phyloP scores from a whole-genome alignment of 352 stramenopile genomes.

The Phytopythium montanum region DNA sequence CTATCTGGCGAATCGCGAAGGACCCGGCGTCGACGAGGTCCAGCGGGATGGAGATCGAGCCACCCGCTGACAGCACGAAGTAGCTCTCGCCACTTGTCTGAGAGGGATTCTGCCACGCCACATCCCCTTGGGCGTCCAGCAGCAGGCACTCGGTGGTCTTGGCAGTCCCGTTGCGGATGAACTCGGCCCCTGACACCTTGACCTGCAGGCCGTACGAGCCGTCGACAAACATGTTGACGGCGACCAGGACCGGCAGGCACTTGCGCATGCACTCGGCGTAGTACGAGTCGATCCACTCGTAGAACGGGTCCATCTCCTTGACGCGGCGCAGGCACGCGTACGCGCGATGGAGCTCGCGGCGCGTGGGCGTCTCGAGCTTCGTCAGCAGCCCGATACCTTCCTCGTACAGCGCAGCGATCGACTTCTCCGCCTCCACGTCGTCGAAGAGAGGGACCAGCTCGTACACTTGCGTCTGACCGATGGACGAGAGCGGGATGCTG shows the following conservation, averaged over 20 bases:
- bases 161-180: constrained; percentile 74
- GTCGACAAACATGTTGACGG: constrained; percentile 67
- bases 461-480: constrained; percentile 76
- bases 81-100: constrained; percentile 51
- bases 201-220: constrained; percentile 76
- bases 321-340: constrained; percentile 74
- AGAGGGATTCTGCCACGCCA: constrained; percentile 54
- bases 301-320: constrained; percentile 60
- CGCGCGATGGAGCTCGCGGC: constrained; percentile 60
- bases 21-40: constrained; percentile 62
- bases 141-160: constrained; percentile 78
- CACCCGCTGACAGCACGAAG: constrained; percentile 48
- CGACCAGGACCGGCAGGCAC: constrained; percentile 70
- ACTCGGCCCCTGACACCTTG: constrained; percentile 62
- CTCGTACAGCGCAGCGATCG: constrained; percentile 66
- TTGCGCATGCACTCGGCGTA: constrained; percentile 57
- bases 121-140: constrained; percentile 41
- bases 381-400: constrained; percentile 62
- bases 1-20: constrained; percentile 83
- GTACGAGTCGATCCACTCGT: constrained; percentile 87
- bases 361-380: constrained; percentile 50
- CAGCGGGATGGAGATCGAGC: constrained; percentile 64
- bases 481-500: constrained; percentile 56
- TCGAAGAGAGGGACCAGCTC: constrained; percentile 72
- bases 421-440: constrained; percentile 65